Evolutionary conservation across 2,329 filamentous ascomycete genomes (phyloP).

Genomic region (Cercospora berteroae): DNA sequence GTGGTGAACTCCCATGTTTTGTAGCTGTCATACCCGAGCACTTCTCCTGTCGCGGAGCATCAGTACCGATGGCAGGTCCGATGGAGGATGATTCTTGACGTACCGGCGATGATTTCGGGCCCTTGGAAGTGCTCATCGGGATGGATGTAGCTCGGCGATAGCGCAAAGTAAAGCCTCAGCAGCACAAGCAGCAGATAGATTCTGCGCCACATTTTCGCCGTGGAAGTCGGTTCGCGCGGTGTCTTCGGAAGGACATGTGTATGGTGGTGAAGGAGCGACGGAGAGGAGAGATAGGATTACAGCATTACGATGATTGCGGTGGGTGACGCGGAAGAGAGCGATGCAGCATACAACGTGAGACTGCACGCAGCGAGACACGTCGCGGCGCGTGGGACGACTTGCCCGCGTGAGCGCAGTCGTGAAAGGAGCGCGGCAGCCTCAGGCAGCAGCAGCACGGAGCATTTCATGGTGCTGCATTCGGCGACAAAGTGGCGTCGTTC

Average conservation of each 20-base stretch:
- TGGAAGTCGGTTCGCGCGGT: not conserved
- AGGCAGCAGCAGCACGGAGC: not conserved
- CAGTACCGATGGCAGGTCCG: not conserved
- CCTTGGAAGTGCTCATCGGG: slow-evolving; percentile 99
- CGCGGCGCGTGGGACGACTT: not conserved
- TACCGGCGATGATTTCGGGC: slow-evolving; percentile 93
- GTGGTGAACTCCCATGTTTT: slow-evolving; percentile 96
- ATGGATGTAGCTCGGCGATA: slow-evolving; percentile 94
- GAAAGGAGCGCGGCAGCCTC: not conserved
- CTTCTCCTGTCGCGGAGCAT: slow-evolving; percentile 62
- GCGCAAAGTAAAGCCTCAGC: slow-evolving; percentile 87
- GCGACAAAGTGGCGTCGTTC: not conserved
- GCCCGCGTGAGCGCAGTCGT: not conserved
- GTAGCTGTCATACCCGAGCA: slow-evolving; percentile 87
- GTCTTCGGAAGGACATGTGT: not conserved
- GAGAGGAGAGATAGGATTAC: slow-evolving; percentile 3
- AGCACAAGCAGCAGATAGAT: slow-evolving; percentile 80
- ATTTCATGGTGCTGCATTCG: not conserved
- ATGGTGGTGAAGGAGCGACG: slow-evolving; percentile 4
- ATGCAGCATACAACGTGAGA: not conserved
- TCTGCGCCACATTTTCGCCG: slow-evolving; percentile 76
- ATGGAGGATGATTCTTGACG: not conserved
- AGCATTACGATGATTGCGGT: not conserved
- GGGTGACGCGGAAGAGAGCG: not conserved
- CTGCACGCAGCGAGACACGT: not conserved